Evolutionary conservation across 1,139 yeast genomes (phyloP).

Genomic region (Taphrina deformans): DNA sequence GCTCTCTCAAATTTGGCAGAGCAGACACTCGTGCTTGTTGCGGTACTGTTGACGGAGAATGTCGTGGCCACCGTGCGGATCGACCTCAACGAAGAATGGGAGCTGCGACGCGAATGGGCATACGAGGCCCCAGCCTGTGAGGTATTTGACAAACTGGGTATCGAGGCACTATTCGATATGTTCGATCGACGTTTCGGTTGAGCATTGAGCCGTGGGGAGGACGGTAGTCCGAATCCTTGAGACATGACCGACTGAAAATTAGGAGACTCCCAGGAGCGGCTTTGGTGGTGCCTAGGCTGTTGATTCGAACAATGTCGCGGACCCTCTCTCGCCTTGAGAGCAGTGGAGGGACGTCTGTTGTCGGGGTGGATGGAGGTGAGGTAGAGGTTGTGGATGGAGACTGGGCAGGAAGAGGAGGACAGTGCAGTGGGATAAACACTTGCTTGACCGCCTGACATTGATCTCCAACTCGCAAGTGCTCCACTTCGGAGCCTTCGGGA

Average conservation of each 20-base stretch:
- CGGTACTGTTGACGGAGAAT: conserved; percentile 17
- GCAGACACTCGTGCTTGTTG: conserved; percentile 18
- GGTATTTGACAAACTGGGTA: background rate
- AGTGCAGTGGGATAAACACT: background rate
- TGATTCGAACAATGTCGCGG: background rate
- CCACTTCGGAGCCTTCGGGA: no score
- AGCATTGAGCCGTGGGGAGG: conserved; percentile 4
- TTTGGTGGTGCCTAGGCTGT: background rate
- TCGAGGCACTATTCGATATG: background rate
- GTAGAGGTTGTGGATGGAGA: background rate
- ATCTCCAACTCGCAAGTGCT: no score
- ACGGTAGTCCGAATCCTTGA: background rate
- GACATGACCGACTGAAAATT: background rate
- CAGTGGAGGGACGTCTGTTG: background rate
- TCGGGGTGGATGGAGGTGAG: background rate
- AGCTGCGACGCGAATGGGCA: conserved; percentile 6
- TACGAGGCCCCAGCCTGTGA: background rate
- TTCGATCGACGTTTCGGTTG: conserved; percentile 12
- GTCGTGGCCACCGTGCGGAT: conserved; percentile 18
- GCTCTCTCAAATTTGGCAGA: conserved; percentile 18
- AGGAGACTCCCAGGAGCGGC: background rate
- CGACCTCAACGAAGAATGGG: conserved; percentile 10
- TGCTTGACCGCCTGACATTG: background rate
- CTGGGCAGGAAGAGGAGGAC: background rate
- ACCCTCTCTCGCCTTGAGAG: background rate